Base-by-base conservation (phyloP, 805 yeast species). In the Monosporozyma servazzii region DNA sequence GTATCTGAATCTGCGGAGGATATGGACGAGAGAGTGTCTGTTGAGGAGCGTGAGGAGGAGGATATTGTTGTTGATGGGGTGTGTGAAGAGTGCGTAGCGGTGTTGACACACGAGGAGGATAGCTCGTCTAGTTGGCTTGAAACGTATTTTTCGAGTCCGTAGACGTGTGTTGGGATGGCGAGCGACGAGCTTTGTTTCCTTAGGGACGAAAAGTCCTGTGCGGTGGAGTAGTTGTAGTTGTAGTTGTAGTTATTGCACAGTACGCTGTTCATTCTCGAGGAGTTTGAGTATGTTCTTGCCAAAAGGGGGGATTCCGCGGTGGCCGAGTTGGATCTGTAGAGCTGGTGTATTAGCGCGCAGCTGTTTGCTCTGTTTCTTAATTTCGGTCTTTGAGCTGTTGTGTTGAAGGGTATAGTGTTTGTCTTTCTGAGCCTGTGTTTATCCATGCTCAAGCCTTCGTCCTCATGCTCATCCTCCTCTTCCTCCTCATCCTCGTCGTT, bases 81-180 rank as follows among this genome's bases (percentile, higher is more conserved):
- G 27, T 25, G 27, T 4, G 27, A 25, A 4, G 27, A 6, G n/a
- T n/a, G n/a, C n/a, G n/a, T n/a, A n/a, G n/a, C n/a, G n/a, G n/a
- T n/a, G n/a, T 33, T n/a, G 6, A 33, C 17, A 33, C 37, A 33
- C 6, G 37, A 33, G 3, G 49, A 47, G 5, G 61, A 54, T 15
- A 58, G 42, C 27, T 53, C 58, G 47, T 64, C 68, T 42, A 64
- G 51, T 42, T 57, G 63, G 15, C 58, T 44, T 44, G 31, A 55
- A 10, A 64, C 66, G 47, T 62, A 64, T 46, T 64, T 57, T 49
- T 64, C 68, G 20, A 63, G 48, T 30, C 65, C 62, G 50, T 60
- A 64, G 11, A 64, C 46, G 45, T 64, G 68, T 3, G 65, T 55
- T 17, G 68, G 68, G 20, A 64, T 64, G 11, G 54, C 59, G 8